These are phyloP conservation scores for Aspergillus mulundensis DNA, from an alignment of 495 filamentous ascomycete genomes.

Conservation along the genomic window DNA sequence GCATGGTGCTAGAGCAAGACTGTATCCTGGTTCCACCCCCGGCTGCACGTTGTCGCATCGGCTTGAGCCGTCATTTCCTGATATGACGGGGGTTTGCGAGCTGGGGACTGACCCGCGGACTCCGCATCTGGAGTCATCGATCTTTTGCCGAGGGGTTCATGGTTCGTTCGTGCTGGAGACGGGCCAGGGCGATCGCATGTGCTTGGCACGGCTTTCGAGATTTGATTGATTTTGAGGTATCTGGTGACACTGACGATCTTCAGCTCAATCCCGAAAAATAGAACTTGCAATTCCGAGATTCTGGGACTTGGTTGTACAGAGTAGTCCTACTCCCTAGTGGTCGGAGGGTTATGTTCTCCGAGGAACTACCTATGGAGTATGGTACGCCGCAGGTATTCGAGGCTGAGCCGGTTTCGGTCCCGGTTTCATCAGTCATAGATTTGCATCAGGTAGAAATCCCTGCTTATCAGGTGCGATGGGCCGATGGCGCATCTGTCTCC, in stretches of 20 bases:
- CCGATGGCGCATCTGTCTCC: slow-evolving; percentile 7
- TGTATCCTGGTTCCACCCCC: no score
- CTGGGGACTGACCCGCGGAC: background rate
- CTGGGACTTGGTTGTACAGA: no score
- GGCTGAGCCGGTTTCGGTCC: background rate
- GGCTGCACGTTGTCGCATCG: slow-evolving; percentile 8
- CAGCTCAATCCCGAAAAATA: background rate
- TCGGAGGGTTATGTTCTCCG: slow-evolving; percentile 1
- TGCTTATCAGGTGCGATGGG: slow-evolving; percentile 5
- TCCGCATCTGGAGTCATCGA: background rate
- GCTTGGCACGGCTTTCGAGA: slow-evolving; percentile 11
- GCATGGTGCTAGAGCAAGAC: background rate
- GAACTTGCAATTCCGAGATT: background rate
- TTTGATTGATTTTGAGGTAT: no score
- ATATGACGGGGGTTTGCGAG: background rate
- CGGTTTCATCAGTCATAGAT: slow-evolving; percentile 12
- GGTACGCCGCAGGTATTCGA: background rate
- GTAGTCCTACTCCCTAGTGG: no score
- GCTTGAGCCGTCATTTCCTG: background rate
- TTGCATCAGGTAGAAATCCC: slow-evolving; percentile 7
- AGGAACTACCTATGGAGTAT: background rate
- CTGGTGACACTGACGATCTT: slow-evolving; percentile 13
- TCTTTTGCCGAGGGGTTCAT: background rate
- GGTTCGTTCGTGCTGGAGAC: background rate
- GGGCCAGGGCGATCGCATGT: slow-evolving; percentile 4